Evolutionary conservation across 139 green algal species (phyloP), one percentile per base, ranked within the genome.

Genomic region (Ostreobium quekettii): DNA sequence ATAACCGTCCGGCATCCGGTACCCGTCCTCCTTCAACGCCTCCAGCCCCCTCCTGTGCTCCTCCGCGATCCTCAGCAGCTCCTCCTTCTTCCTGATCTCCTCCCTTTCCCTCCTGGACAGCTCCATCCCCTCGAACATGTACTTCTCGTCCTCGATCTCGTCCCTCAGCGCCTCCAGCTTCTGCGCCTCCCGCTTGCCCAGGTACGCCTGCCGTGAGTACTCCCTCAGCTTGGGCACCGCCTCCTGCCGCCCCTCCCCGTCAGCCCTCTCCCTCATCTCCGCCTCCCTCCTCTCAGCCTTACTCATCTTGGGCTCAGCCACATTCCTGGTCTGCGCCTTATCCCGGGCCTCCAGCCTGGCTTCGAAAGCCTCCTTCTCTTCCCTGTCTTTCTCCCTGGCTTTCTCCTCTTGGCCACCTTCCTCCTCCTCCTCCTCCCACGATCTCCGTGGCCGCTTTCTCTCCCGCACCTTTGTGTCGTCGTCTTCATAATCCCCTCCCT

Each of bases 151-250:
- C 74, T 76, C 60, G 36, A 89, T 78, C 47, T 47, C 42, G 15
- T 86, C 80, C 38, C 53, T 32, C 22, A 91, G 73, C 71, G 92
- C 89, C 57, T 88, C 70, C 8, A 96, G 74, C 78, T 96, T 95
- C 33, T 87, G 75, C 36, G 79, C 75, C 76, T 98, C 91, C 0
- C 93, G 80, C 71, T 97, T 97, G 46, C 84, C 83, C 36, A 99
- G 79, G 81, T 99, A 99, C 76, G 96, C 91, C 83, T 97, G 90
- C 1, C 94, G 71, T 2, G 87, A 91, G 26, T 95, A 68, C 33
- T 96, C 89, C 2, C 92, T 79, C 58, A 90, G 68, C 48, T 77
- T 74, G 0, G 81, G 81, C 29, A 88, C 48, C 15, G 90, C 70
- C 28, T 58, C 53, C 7, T 70, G 47, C 28, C 66, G 70, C 57